Conservation (phyloP, 306 rosid genomes). For the Inga laurina region DNA sequence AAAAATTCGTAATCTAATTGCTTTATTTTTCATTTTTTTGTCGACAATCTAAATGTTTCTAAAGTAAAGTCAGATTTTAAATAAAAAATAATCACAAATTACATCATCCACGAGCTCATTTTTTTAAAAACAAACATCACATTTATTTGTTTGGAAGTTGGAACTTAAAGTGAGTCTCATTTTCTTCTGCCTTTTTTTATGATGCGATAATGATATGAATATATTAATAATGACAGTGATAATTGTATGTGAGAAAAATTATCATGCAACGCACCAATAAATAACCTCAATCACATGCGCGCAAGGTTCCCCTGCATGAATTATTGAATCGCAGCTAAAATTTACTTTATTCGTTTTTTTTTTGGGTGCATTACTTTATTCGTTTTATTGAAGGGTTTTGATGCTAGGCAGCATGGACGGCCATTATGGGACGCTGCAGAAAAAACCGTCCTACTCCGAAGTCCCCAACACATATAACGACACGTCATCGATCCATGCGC, state of each 20-base stretch:
- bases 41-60: too few species aligned
- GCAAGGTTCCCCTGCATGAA: not conserved
- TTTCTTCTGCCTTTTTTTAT: not conserved
- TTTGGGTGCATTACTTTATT: not conserved
- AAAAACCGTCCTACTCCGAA: not conserved
- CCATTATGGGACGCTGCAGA: not conserved
- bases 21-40: too few species aligned
- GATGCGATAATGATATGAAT: not conserved
- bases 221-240: not conserved
- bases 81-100: too few species aligned
- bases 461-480: slow-evolving; percentile 14
- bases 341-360: not conserved
- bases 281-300: not conserved
- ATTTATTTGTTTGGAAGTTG: too few species aligned
- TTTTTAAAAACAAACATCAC: too few species aligned
- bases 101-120: too few species aligned
- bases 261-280: not conserved
- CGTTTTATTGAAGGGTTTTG: not conserved
- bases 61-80: too few species aligned
- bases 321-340: not conserved
- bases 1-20: too few species aligned
- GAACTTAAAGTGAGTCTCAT: not conserved
- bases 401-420: not conserved
- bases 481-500: slow-evolving; percentile 50
- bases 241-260: not conserved